phyloP scores from a whole-genome alignment of 179 eudicot species.

The Drosera spatulata region DNA sequence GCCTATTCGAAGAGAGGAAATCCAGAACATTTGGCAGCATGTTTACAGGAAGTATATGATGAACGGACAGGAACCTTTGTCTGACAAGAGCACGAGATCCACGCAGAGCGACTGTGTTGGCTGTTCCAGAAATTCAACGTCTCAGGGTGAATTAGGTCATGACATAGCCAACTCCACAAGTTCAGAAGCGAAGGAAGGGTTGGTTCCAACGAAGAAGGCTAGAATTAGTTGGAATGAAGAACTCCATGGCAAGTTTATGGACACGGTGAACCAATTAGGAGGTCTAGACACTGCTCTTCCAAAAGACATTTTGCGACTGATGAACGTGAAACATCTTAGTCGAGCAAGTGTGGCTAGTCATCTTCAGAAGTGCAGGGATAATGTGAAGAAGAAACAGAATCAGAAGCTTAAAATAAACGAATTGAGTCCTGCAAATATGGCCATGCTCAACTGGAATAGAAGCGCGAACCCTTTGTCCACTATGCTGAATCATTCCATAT shows the following conservation, averaged over 20 bases:
- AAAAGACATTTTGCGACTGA: conserved; percentile 2
- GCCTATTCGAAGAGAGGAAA: conserved; percentile 9
- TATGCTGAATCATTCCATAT: too few relatives aligned
- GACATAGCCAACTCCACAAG: not conserved
- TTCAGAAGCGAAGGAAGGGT: not conserved
- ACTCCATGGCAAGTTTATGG: conserved; percentile 1
- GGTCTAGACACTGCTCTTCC: not conserved
- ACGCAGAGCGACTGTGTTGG: not conserved
- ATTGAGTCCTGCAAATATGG: too few relatives aligned
- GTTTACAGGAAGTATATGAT: conserved; percentile 11
- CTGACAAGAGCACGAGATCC: too few relatives aligned
- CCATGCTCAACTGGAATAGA: too few relatives aligned
- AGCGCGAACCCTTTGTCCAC: too few relatives aligned
- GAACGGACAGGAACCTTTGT: not conserved
- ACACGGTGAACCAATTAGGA: conserved; percentile 4
- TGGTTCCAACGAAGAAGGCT: not conserved
- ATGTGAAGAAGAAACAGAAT: not conserved
- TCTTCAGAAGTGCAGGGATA: conserved; percentile 5
- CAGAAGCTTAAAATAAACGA: too few relatives aligned
- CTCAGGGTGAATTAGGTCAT: not conserved
- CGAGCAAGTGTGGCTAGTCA: conserved; percentile 7
- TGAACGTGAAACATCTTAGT: not conserved
- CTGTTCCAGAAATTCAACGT: not conserved
- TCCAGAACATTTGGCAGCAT: conserved; percentile 25
- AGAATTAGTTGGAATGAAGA: conserved; percentile 4